phyloP scores from a whole-genome alignment of 257 asterid genomes.

The Forsythia suspensa region DNA sequence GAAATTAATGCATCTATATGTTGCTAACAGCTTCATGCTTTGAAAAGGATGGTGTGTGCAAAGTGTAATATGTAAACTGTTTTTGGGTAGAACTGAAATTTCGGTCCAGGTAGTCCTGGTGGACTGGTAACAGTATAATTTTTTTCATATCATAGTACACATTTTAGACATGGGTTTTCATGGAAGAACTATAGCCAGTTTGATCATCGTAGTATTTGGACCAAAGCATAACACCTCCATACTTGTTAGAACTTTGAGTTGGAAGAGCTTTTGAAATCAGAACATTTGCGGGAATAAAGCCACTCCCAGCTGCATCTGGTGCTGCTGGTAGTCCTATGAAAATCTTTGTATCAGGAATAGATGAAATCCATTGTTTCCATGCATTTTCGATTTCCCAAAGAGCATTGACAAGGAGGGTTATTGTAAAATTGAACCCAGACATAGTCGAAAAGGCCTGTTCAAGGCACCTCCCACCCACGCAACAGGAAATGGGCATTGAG shows the following conservation, averaged over 20 bases:
- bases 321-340: slow-evolving; percentile 65
- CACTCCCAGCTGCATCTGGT: slow-evolving; percentile 59
- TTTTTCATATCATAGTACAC: not conserved
- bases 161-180: slow-evolving; percentile 44
- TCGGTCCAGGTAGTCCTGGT: not conserved
- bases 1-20: not conserved
- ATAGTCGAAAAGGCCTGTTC: slow-evolving; percentile 55
- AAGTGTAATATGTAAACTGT: not conserved
- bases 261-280: slow-evolving; percentile 50
- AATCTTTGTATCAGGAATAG: slow-evolving; percentile 44
- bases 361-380: slow-evolving; percentile 51
- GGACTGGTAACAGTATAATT: not conserved
- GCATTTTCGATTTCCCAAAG: slow-evolving; percentile 29
- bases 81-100: not conserved
- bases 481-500: slow-evolving; percentile 68
- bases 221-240: slow-evolving; percentile 73
- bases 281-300: slow-evolving; percentile 48
- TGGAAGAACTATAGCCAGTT: slow-evolving; percentile 55
- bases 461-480: slow-evolving; percentile 52
- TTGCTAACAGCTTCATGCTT: not conserved
- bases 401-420: slow-evolving; percentile 55
- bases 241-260: slow-evolving; percentile 47
- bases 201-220: slow-evolving; percentile 56
- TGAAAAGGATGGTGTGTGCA: not conserved
- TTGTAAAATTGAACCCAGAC: slow-evolving; percentile 69